Conservation (phyloP, 371 early-diverging fungal genomes). For the Nematocida sp. region DNA sequence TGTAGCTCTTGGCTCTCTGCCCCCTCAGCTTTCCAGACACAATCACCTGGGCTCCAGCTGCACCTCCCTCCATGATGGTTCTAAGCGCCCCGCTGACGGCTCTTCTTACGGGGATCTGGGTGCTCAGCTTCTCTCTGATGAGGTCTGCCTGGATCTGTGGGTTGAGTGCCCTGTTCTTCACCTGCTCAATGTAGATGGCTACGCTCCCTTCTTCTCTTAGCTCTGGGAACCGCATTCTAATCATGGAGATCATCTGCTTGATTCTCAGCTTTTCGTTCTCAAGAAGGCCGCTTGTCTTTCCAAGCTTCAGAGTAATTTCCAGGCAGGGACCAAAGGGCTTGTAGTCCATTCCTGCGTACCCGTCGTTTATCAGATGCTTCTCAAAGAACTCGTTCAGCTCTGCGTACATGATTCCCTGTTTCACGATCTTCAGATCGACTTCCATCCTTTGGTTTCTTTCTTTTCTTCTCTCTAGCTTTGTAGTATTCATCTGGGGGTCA, state of each 20-base stretch:
- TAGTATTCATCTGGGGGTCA: conserved; percentile 41
- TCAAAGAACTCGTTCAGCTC: conserved; percentile 66
- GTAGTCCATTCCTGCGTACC: conserved; percentile 93
- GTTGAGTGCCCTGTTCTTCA: conserved; percentile 90
- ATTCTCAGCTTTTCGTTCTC: conserved; percentile 96
- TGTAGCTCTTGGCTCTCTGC: conserved; percentile 99
- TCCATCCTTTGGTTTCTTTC: conserved; percentile 34
- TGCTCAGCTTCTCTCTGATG: conserved; percentile 88
- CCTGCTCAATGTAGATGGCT: conserved; percentile 93
- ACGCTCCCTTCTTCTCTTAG: conserved; percentile 73
- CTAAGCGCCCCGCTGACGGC: conserved; percentile 95
- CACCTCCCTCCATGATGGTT: conserved; percentile 96
- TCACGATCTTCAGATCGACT: conserved; percentile 35
- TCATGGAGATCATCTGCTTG: conserved; percentile 88
- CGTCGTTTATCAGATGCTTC: conserved; percentile 69
- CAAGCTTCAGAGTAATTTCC: conserved; percentile 95
- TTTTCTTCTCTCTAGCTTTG: conserved; percentile 45
- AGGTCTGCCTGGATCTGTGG: conserved; percentile 97
- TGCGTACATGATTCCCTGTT: conserved; percentile 60
- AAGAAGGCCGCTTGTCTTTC: conserved; percentile 89
- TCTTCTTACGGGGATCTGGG: conserved; percentile 88
- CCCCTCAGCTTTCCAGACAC: conserved; percentile 99
- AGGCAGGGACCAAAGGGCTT: conserved; percentile 89
- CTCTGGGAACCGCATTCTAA: conserved; percentile 95
- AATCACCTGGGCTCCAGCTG: conserved; percentile 97